A percentile compares a stretch with the other conserved stretches of the same genome.
Conservation (phyloP, 495 filamentous ascomycete genomes). For the Opeltia flavorubescens region DNA sequence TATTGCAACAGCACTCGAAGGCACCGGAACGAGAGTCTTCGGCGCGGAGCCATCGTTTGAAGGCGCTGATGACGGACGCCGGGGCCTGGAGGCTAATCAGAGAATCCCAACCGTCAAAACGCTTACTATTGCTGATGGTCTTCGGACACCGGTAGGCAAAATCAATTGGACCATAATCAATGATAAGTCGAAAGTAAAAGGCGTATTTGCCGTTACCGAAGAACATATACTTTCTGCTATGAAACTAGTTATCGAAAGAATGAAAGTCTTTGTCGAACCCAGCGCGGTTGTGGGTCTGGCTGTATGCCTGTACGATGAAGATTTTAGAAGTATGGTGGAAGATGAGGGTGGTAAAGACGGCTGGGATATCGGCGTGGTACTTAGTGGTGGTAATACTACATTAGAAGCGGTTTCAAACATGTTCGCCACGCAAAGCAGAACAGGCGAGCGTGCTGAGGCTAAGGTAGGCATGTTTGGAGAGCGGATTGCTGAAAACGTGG, state of each 20-base stretch:
- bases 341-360: slow-evolving; percentile 54
- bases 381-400: slow-evolving; percentile 85
- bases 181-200: slow-evolving; percentile 51
- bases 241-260: slow-evolving; percentile 66
- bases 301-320: slow-evolving; percentile 70
- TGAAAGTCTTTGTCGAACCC: slow-evolving; percentile 89
- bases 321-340: slow-evolving; percentile 59
- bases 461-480: slow-evolving; percentile 24
- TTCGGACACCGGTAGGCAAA: slow-evolving; percentile 70
- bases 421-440: slow-evolving; percentile 27
- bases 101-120: slow-evolving; percentile 54
- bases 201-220: slow-evolving; percentile 67
- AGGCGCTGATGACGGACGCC: slow-evolving; percentile 67
- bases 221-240: slow-evolving; percentile 69
- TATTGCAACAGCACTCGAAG: slow-evolving; percentile 58
- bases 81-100: slow-evolving; percentile 46
- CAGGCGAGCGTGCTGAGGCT: slow-evolving; percentile 21
- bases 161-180: slow-evolving; percentile 73
- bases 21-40: slow-evolving; percentile 53
- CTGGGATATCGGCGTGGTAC: slow-evolving; percentile 77
- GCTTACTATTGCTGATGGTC: slow-evolving; percentile 79
- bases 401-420: slow-evolving; percentile 60
- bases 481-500: slow-evolving; percentile 31
- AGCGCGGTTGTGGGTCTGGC: slow-evolving; percentile 78
- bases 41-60: slow-evolving; percentile 82